Evolutionary conservation across 495 filamentous ascomycete genomes (phyloP), one percentile per base, ranked within the genome.

Genomic region (Aspergillus egyptiacus): DNA sequence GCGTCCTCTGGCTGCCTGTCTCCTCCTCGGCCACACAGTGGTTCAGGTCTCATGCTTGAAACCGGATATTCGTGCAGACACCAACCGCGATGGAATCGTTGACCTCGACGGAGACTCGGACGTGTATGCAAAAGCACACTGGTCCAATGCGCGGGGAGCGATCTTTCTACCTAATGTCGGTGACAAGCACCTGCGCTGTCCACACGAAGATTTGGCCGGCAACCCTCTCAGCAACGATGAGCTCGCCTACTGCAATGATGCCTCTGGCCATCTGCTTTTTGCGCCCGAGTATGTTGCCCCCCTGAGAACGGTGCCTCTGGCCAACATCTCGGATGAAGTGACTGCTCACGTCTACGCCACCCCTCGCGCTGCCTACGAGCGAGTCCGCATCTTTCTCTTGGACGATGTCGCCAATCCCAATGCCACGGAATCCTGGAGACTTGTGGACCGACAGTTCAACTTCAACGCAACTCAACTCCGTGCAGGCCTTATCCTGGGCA

Each of bases 231-330:
- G 37, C 15, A 42, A 50, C 39, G 42, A 47, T 15, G 50, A 41
- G 20, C 39, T 53, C n/a, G 43, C 36, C 3, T 35, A 77, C 75
- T 83, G 60, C 70, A 75, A 46, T 38, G 50, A 53, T 22, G 50
- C 33, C 14, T 43, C 66, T 61, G 63, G 75, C 73, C 2, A 65
- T 69, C 27, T 65, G 5, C 49, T 44, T 6, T n/a, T 41, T 11
- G 22, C 30, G 1, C 39, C 49, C 0, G 30, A 32, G 13, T 51
- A 51, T 17, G 18, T 45, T 15, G 41, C 49, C 14, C 47, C 37
- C 6, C 20, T 50, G 11, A 24, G 11, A 5, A 42, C 47, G 3
- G 25, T 42, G 3, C 37, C 37, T 7, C 8, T 50, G 30, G 2
- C 25, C 1, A 32, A 41, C 6, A 18, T 50, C 13, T 23, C 44